Conservation (phyloP, 2,329 filamentous ascomycete species). For the Aspergillus neoniger region DNA sequence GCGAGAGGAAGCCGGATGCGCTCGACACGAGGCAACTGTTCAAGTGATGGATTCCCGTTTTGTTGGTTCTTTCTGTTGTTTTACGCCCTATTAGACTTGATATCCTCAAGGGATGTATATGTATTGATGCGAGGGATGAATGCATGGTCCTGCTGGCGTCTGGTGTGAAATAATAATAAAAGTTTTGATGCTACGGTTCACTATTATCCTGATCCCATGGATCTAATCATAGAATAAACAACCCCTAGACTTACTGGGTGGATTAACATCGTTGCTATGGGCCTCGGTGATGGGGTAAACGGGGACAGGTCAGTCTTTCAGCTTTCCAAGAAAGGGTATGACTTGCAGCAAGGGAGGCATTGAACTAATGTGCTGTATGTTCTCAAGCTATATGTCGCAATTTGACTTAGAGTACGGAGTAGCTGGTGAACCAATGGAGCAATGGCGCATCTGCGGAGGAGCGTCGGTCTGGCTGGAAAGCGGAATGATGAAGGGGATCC, state of each 20-base stretch:
- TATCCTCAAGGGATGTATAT: slow-evolving; percentile 40
- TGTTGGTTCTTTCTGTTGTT: slow-evolving; percentile 21
- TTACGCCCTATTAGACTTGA: slow-evolving; percentile 32
- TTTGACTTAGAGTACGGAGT: neutral
- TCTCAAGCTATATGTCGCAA: neutral
- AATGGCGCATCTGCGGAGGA: neutral
- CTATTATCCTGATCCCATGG: neutral
- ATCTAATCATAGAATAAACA: neutral
- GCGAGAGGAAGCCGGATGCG: slow-evolving; percentile 64
- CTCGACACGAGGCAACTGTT: slow-evolving; percentile 75
- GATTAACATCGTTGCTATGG: too few relatives aligned
- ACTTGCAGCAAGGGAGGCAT: neutral
- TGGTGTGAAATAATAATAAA: slow-evolving; percentile 28
- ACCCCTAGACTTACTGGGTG: too few relatives aligned
- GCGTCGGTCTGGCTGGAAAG: neutral
- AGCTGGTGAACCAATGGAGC: neutral
- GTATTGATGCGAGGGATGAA: slow-evolving; percentile 33
- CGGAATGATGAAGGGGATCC: neutral
- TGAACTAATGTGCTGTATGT: neutral
- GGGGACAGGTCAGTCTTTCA: too few relatives aligned
- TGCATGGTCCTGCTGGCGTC: slow-evolving; percentile 38
- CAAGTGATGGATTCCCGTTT: slow-evolving; percentile 51
- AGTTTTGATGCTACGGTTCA: slow-evolving; percentile 12
- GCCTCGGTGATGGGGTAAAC: too few relatives aligned
- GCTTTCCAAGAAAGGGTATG: neutral